These are phyloP conservation scores for Teratosphaeria pseudoeucalypti DNA, from an alignment of 2,329 filamentous ascomycete genomes.

Conservation along the genomic window DNA sequence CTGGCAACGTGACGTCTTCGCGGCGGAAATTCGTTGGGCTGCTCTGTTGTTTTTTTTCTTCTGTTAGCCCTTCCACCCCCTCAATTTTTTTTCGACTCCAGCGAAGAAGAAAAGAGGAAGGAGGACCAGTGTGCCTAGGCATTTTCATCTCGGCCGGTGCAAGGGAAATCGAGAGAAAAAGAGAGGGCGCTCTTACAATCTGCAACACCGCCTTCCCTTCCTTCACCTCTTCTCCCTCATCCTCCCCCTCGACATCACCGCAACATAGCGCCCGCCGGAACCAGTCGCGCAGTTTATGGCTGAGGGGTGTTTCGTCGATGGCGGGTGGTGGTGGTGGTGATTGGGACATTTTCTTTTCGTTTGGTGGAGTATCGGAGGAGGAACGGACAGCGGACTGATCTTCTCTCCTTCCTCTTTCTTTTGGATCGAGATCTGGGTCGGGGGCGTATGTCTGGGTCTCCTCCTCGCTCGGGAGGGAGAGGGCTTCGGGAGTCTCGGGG, in stretches of 20 bases:
- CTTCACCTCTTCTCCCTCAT: constrained; percentile 15
- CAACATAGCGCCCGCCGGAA: constrained; percentile 14
- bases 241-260: constrained; percentile 14
- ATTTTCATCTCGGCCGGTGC: too few relatives aligned
- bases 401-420: neutral
- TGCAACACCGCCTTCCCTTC: constrained; percentile 13
- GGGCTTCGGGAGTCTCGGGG: neutral
- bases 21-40: constrained; percentile 24
- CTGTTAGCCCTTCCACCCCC: too few relatives aligned
- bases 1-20: constrained; percentile 22
- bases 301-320: constrained; percentile 5
- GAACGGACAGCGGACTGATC: neutral
- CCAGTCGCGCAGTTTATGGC: constrained; percentile 10
- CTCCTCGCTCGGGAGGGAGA: neutral
- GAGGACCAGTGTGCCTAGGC: too few relatives aligned
- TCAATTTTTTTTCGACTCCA: neutral
- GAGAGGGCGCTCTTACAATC: constrained; percentile 11
- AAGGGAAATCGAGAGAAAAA: neutral
- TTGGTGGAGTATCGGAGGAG: too few relatives aligned
- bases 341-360: too few relatives aligned
- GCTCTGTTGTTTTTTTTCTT: constrained; percentile 11
- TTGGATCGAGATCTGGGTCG: neutral
- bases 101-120: too few relatives aligned
- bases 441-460: neutral
- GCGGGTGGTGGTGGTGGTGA: neutral